Evolutionary conservation across 768 basidiomycete genomes (phyloP).

Genomic region (Rubroboletus satanas): DNA sequence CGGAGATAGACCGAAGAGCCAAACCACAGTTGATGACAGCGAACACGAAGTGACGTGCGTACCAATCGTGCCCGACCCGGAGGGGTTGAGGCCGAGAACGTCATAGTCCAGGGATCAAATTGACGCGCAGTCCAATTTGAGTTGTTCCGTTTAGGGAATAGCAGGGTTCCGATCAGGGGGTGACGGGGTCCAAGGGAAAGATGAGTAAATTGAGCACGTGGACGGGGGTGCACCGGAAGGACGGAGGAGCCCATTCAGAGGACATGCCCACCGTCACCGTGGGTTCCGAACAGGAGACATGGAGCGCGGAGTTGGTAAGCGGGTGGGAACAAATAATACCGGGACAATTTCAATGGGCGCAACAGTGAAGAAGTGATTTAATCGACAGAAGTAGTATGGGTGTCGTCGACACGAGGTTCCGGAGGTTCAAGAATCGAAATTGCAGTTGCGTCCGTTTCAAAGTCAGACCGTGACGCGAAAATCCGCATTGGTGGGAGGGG

Average conservation of each 20-base stretch:
- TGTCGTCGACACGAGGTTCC: conserved; percentile 24
- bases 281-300: conserved; percentile 16
- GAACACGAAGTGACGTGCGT: not conserved
- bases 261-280: conserved; percentile 1
- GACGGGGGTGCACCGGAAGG: not conserved
- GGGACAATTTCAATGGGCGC: not conserved
- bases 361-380: conserved; percentile 2
- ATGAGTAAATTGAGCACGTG: conserved; percentile 1
- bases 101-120: conserved; percentile 6
- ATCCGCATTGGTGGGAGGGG: not conserved
- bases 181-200: conserved; percentile 3
- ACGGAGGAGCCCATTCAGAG: conserved; percentile 1
- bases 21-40: conserved; percentile 11
- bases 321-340: not conserved
- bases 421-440: conserved; percentile 24
- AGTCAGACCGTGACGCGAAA: conserved; percentile 4
- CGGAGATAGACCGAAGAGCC: conserved; percentile 9
- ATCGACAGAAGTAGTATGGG: conserved; percentile 5
- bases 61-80: not conserved
- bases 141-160: conserved; percentile 12
- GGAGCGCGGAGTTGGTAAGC: not conserved
- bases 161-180: conserved; percentile 1
- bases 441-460: conserved; percentile 19
- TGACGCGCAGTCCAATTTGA: conserved; percentile 4
- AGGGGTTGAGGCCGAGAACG: conserved; percentile 1